Evolutionary conservation across 805 yeast genomes (phyloP).

Genomic region (Maudiozyma turicensis): DNA sequence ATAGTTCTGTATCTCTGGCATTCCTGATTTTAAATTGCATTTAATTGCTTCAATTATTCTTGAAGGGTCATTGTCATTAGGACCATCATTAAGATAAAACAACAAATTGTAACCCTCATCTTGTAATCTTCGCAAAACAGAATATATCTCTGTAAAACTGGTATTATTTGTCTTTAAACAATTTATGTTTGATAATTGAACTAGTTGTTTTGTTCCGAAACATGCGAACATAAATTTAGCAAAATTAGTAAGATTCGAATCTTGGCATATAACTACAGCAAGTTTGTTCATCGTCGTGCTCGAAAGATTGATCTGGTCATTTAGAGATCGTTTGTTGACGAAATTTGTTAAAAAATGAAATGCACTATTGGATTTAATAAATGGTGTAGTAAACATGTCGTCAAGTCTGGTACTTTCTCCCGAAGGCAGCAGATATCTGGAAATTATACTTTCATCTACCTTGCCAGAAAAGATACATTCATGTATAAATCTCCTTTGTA

Average conservation of each 20-base stretch:
- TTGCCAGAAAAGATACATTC: slow-evolving; percentile 34
- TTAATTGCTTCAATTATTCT: slow-evolving; percentile 5
- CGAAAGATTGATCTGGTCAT: slow-evolving; percentile 30
- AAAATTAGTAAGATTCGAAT: slow-evolving; percentile 20
- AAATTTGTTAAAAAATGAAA: slow-evolving; percentile 34
- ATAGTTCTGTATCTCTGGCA: background rate
- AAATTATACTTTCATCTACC: slow-evolving; percentile 30
- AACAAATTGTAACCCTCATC: slow-evolving; percentile 5
- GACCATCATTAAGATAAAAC: slow-evolving; percentile 14
- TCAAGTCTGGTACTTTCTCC: slow-evolving; percentile 48
- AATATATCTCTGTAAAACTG: background rate
- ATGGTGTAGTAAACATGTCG: slow-evolving; percentile 10
- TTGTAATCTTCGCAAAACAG: background rate
- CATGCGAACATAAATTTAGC: slow-evolving; percentile 19
- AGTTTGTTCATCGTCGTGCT: slow-evolving; percentile 21
- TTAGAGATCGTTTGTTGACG: slow-evolving; percentile 24
- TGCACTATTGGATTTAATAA: slow-evolving; percentile 42
- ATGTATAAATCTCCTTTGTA: slow-evolving; percentile 47
- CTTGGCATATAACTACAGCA: slow-evolving; percentile 30
- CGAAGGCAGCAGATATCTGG: slow-evolving; percentile 54
- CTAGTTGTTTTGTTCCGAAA: slow-evolving; percentile 13
- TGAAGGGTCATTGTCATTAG: background rate
- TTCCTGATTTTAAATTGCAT: background rate
- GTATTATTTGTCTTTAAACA: background rate
- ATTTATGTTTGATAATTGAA: slow-evolving; percentile 4